phyloP scores from a whole-genome alignment of 2,329 filamentous ascomycete genomes.

The Penicillium fuscoglaucum region DNA sequence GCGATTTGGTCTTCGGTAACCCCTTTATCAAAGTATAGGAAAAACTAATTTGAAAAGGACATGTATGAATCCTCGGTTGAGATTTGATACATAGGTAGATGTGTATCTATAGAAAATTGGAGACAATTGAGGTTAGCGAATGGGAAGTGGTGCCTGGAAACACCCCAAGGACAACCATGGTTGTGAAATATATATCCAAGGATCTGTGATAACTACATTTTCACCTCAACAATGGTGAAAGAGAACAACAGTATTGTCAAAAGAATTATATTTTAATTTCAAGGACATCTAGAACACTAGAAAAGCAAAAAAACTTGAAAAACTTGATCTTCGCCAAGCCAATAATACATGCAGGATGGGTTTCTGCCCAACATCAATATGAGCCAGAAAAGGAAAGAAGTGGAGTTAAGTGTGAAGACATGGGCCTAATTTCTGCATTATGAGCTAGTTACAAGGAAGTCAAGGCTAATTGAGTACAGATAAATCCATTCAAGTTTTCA shows the following conservation, averaged over 20 bases:
- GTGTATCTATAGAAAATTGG: not conserved
- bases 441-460: constrained; percentile 12
- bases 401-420: not conserved
- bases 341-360: not conserved
- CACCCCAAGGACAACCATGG: not conserved
- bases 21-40: not conserved
- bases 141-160: not conserved
- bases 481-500: constrained; percentile 22
- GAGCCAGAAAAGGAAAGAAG: not conserved
- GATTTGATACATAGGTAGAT: not conserved
- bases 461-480: constrained; percentile 4
- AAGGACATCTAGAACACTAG: no score
- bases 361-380: not conserved
- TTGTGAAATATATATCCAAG: not conserved
- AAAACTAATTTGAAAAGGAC: not conserved
- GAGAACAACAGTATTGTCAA: not conserved
- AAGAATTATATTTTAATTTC: not conserved
- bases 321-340: not conserved
- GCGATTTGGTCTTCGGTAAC: no score
- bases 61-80: not conserved
- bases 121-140: not conserved
- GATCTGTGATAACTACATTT: not conserved
- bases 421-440: not conserved
- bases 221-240: not conserved
- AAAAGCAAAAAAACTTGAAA: no score